Base-by-base conservation (phyloP, 768 basidiomycete species). In the Sistotremastrum suecicum region DNA sequence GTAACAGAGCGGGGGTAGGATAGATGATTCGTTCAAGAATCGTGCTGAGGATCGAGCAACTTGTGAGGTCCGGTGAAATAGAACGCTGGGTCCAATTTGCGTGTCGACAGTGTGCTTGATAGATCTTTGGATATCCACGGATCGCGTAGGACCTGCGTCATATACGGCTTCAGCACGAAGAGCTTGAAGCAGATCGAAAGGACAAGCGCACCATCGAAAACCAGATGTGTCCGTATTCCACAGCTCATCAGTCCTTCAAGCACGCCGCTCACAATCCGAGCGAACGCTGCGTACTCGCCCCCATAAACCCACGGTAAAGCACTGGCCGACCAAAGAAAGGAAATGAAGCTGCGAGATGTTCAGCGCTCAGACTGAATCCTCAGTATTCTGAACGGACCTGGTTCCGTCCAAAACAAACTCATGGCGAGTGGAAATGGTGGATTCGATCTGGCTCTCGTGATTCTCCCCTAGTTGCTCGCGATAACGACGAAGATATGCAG, bases 61-160 rank as follows among this genome's bases (percentile, higher is more conserved):
- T 0, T 68, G 38, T 0, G 87, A 89, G 1, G 87, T 89, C 31
- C 86, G 76, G 59, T 87, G 90, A 65, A 89, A 90, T 7, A 90
- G 64, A 9, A 78, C 66, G 1, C 75, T 74, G 30, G 74, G 72
- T 20, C 20, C 20, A 20, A 20, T 20, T 20, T 20, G 20, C 20
- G 20, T 20, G 20, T 20, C 20, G 20, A 20, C 20, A 20, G 20
- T 20, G 20, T 20, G 20, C 20, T 20, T 20, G 20, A 20, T 20
- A 20, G 20, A 20, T 20, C 20, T 20, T 20, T 74, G 65, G 51
- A 85, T 80, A 61, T 89, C 89, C 43, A 84, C 62, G n/a, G 66
- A 62, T 0, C 85, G 83, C 43, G 67, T 71, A 33, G 85, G 68
- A 28, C 86, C 86, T 89, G 47, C 46, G 42, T 32, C 41, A 20